phyloP scores from a whole-genome alignment of 371 early-diverging fungal species.

The Neoconidiobolus thromboides region DNA sequence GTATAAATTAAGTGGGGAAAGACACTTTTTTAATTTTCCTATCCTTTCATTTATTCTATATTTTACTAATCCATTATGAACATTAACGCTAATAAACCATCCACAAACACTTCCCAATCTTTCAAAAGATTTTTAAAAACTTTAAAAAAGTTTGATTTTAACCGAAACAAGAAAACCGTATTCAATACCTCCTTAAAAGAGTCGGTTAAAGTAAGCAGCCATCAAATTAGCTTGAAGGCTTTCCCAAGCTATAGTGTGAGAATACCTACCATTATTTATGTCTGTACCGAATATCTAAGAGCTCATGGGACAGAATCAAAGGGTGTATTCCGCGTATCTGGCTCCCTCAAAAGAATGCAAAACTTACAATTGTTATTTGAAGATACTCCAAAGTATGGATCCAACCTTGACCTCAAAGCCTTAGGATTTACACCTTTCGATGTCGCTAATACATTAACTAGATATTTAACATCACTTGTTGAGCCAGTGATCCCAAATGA shows the following conservation, averaged over 20 bases:
- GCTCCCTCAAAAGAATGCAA: conserved; percentile 35
- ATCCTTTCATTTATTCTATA: no score
- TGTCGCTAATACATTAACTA: conserved; percentile 38
- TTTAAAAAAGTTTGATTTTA: not conserved
- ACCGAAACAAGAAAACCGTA: not conserved
- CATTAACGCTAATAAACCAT: no score
- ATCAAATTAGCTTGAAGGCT: no score
- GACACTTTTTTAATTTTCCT: no score
- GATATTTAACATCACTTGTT: conserved; percentile 38
- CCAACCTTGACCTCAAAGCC: conserved; percentile 26
- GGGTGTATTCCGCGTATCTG: conserved; percentile 41
- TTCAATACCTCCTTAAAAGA: not conserved
- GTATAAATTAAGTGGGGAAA: no score
- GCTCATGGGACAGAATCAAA: not conserved
- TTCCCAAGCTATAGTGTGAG: not conserved
- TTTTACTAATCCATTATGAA: no score
- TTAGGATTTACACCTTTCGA: conserved; percentile 26
- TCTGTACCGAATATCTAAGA: not conserved
- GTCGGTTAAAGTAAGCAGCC: not conserved
- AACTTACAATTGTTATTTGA: conserved; percentile 33
- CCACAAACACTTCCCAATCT: no score
- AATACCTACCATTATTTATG: not conserved
- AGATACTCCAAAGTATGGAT: conserved; percentile 26
- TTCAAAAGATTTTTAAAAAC: not conserved
- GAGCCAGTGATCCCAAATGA: conserved; percentile 32